phyloP scores from a whole-genome alignment of 192 early-diverging fungal species.

The Umbelopsis ramanniana region DNA sequence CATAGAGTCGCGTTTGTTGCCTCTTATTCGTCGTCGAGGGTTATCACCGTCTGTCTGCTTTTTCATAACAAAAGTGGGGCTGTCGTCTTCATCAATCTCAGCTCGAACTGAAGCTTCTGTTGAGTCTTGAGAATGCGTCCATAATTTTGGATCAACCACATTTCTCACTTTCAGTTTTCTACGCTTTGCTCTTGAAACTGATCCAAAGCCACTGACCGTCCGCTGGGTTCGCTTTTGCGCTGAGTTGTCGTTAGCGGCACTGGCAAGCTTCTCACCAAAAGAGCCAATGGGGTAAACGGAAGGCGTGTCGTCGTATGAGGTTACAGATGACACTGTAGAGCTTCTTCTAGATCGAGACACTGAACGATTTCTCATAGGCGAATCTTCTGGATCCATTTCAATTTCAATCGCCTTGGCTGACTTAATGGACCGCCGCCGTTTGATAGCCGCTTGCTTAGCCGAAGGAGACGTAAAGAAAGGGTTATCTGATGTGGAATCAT shows the following conservation, averaged over 20 bases:
- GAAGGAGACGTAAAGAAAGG: not conserved
- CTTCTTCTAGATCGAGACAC: constrained; percentile 8
- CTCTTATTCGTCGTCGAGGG: not conserved
- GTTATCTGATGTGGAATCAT: not conserved
- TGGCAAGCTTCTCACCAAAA: not conserved
- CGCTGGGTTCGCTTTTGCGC: not conserved
- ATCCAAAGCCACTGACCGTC: not conserved
- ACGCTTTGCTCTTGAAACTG: constrained; percentile 9
- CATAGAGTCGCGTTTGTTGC: constrained; percentile 2
- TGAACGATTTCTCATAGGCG: not conserved
- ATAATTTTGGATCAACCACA: constrained; percentile 1
- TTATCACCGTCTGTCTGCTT: not conserved
- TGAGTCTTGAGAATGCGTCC: constrained; percentile 8
- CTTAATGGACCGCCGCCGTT: constrained; percentile 3
- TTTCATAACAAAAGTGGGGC: not conserved
- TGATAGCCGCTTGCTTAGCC: not conserved
- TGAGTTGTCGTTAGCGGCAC: not conserved
- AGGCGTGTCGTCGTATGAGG: not conserved
- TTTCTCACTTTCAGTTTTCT: constrained; percentile 4
- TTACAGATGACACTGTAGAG: constrained; percentile 15
- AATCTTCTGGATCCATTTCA: constrained; percentile 4
- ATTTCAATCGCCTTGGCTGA: constrained; percentile 3
- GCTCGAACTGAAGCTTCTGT: not conserved
- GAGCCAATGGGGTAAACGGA: not conserved
- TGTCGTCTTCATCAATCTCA: constrained; percentile 10